A percentile compares a stretch with the other conserved stretches of the same genome.
These are phyloP conservation scores for Abortiporus biennis DNA, from an alignment of 1,284 basidiomycete genomes.

Conservation along the genomic window DNA sequence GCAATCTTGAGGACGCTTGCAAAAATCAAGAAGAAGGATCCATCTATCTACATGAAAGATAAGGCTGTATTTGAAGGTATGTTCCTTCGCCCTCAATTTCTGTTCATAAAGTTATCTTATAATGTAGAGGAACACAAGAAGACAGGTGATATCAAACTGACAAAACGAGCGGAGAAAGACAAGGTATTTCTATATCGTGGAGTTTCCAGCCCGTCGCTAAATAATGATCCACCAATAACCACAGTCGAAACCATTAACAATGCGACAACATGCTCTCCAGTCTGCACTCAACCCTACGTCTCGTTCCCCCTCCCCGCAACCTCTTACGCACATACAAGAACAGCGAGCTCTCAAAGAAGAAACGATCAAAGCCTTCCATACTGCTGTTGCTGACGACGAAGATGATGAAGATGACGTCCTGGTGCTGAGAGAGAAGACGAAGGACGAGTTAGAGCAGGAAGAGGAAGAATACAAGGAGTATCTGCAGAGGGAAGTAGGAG, in stretches of 20 bases:
- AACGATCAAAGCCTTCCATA: constrained; percentile 78
- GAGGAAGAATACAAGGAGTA: constrained; percentile 80
- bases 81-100: constrained; percentile 14
- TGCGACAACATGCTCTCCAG: constrained; percentile 53
- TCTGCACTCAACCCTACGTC: constrained; percentile 45
- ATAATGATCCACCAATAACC: constrained; percentile 2
- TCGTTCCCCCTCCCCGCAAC: constrained; percentile 48
- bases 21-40: constrained; percentile 81
- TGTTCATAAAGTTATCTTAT: constrained; percentile 2
- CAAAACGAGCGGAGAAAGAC: constrained; percentile 32
- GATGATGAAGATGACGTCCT: constrained; percentile 63
- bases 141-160: constrained; percentile 25
- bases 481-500: constrained; percentile 78
- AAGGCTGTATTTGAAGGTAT: constrained; percentile 75
- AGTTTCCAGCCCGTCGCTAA: constrained; percentile 5
- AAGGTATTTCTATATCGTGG: constrained; percentile 38
- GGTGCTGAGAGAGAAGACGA: constrained; percentile 68
- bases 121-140: constrained; percentile 60
- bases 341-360: constrained; percentile 74
- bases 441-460: constrained; percentile 70
- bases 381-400: constrained; percentile 39
- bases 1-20: constrained; percentile 92
- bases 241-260: constrained; percentile 55
- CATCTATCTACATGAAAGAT: constrained; percentile 70
- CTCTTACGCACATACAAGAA: constrained; percentile 75